phyloP scores from a whole-genome alignment of 208 protist genomes.

The Borovskyia barvae region DNA sequence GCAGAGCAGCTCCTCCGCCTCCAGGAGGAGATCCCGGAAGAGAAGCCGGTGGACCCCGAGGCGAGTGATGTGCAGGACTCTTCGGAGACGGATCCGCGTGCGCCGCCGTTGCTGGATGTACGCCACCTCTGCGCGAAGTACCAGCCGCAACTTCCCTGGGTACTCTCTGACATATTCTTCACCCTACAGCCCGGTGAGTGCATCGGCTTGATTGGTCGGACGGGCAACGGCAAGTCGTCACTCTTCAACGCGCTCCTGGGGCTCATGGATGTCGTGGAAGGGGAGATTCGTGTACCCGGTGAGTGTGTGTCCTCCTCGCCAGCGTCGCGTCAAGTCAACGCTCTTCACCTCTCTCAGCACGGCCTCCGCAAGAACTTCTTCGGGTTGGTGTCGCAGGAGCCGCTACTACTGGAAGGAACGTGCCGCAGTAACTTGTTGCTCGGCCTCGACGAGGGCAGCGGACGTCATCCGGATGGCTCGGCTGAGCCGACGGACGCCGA shows the following conservation, averaged over 20 bases:
- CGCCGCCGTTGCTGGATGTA: constrained; percentile 48
- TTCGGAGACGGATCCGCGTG: background rate
- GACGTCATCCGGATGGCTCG: no score
- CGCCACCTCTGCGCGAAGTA: constrained; percentile 68
- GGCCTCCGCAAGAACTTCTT: constrained; percentile 85
- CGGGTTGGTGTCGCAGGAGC: constrained; percentile 98
- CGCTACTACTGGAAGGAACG: constrained; percentile 94
- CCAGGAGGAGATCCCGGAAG: constrained; percentile 35
- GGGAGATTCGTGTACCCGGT: constrained; percentile 32
- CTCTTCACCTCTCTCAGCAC: constrained; percentile 12
- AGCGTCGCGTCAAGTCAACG: constrained; percentile 12
- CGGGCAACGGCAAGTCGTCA: constrained; percentile 86
- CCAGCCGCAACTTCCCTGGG: constrained; percentile 52
- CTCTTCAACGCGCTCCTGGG: constrained; percentile 74
- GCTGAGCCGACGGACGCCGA: background rate
- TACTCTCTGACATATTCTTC: constrained; percentile 67
- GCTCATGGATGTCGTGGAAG: constrained; percentile 87
- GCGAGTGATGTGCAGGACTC: background rate
- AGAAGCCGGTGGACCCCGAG: no score
- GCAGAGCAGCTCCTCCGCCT: constrained; percentile 62
- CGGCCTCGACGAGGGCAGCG: constrained; percentile 28
- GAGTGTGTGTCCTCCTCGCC: constrained; percentile 13
- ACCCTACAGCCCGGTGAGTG: constrained; percentile 47
- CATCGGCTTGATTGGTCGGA: constrained; percentile 74
- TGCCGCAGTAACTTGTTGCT: constrained; percentile 93